These are phyloP conservation scores for Pythium plurisporium DNA, from an alignment of 352 stramenopile genomes.

Conservation along the genomic window DNA sequence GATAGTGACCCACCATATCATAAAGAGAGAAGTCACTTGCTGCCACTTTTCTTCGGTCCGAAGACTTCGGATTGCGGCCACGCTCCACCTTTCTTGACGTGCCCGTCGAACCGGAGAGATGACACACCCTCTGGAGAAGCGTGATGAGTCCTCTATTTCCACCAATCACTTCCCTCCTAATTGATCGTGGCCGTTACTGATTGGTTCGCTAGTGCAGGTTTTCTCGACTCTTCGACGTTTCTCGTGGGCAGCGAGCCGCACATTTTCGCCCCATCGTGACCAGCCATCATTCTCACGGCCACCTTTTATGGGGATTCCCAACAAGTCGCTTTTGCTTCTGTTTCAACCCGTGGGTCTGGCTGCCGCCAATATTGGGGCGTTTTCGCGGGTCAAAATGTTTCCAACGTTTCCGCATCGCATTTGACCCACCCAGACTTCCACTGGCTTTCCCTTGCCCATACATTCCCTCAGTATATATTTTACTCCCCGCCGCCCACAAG, in stretches of 20 bases:
- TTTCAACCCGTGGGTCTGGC: background rate
- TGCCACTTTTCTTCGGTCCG: background rate
- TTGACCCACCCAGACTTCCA: conserved; percentile 2
- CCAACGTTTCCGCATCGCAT: background rate
- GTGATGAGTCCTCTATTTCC: conserved; percentile 12
- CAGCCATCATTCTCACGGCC: conserved; percentile 6
- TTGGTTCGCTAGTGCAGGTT: conserved; percentile 19
- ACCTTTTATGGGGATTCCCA: too few relatives aligned
- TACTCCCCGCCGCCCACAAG: conserved; percentile 24
- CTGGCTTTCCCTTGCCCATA: conserved; percentile 25
- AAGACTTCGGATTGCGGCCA: conserved; percentile 5
- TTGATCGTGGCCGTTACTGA: background rate
- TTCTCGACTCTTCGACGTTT: conserved; percentile 9
- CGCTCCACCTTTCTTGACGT: conserved; percentile 4
- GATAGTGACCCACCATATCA: background rate
- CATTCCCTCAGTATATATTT: conserved; percentile 38
- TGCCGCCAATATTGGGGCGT: background rate
- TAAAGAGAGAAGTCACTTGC: background rate
- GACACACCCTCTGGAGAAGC: conserved; percentile 14
- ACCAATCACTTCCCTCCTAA: background rate
- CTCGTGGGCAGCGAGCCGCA: background rate
- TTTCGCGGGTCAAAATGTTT: background rate
- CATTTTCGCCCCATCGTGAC: conserved; percentile 1
- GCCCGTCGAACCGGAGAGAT: conserved; percentile 6
- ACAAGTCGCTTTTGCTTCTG: conserved; percentile 3